A percentile compares a stretch with the other conserved stretches of the same genome.
Conservation (phyloP, 768 basidiomycete genomes). For the Tremella yokohamensis region DNA sequence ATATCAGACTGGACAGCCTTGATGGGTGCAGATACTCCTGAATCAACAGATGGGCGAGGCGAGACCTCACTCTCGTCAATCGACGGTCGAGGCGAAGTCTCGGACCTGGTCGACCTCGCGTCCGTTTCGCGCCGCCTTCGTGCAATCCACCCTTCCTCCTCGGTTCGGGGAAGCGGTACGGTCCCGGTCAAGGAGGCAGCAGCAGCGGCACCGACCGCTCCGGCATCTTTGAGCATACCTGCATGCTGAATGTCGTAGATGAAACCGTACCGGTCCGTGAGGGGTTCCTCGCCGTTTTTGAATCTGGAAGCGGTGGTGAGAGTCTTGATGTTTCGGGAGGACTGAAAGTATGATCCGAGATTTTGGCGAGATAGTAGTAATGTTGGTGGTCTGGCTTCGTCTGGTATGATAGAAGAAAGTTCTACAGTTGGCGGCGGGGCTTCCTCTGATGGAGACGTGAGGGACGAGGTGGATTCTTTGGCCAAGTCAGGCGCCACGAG, state of each 20-base stretch:
- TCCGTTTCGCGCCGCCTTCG: conserved; percentile 20
- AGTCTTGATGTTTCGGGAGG: conserved; percentile 16
- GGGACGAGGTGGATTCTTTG: conserved; percentile 10
- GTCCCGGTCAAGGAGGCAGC: conserved; percentile 39
- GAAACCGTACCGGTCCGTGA: conserved; percentile 50
- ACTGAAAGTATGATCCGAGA: conserved; percentile 37
- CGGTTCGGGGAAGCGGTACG: conserved; percentile 14
- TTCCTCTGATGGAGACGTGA: conserved; percentile 19
- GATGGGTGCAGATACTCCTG: conserved; percentile 5
- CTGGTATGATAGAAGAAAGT: conserved; percentile 38
- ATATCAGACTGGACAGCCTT: background rate
- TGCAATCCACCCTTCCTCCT: conserved; percentile 42
- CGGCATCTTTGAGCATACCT: conserved; percentile 43
- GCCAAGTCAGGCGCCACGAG: conserved; percentile 17
- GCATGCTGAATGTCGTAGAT: conserved; percentile 49
- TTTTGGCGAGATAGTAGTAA: conserved; percentile 43
- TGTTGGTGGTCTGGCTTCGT: conserved; percentile 43
- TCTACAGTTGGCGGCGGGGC: conserved; percentile 38
- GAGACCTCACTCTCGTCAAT: conserved; percentile 9
- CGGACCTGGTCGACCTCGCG: conserved; percentile 2
- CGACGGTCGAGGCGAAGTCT: background rate
- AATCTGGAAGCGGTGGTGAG: conserved; percentile 36
- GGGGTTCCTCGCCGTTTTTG: conserved; percentile 35
- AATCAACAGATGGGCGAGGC: conserved; percentile 28
- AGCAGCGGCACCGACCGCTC: conserved; percentile 33